Evolutionary conservation across 176 grass and related monocot species (phyloP).

Genomic region (Poa pratensis): DNA sequence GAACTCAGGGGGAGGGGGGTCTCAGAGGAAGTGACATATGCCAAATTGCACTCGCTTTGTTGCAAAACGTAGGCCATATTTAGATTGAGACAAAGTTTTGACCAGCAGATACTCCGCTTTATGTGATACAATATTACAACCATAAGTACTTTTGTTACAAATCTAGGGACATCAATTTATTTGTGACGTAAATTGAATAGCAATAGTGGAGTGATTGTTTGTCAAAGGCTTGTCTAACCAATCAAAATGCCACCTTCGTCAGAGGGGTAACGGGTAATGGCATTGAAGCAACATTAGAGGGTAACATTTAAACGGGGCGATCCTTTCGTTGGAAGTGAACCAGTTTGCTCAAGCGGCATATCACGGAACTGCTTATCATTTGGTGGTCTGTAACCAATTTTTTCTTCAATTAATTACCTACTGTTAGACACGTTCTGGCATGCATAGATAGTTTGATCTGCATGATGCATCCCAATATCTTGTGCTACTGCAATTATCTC

Average conservation of each 20-base stretch:
- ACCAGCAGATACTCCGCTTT: background rate
- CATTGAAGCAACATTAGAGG: background rate
- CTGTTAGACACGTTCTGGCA: background rate
- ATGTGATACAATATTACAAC: background rate
- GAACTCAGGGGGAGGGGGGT: background rate
- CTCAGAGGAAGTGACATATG: background rate
- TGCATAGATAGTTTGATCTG: constrained; percentile 17
- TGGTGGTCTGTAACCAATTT: background rate
- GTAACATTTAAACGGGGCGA: background rate
- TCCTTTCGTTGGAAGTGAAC: background rate
- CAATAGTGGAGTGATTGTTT: background rate
- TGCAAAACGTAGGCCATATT: background rate
- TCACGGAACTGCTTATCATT: background rate
- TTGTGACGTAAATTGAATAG: background rate
- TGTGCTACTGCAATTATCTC: constrained; percentile 20
- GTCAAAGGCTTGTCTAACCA: background rate
- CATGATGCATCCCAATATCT: constrained; percentile 13
- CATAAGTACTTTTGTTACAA: background rate
- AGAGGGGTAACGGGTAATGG: background rate
- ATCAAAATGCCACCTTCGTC: constrained; percentile 5
- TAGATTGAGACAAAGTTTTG: background rate
- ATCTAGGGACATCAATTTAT: background rate
- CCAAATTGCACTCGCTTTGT: background rate
- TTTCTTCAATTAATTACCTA: constrained; percentile 27
- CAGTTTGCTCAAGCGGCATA: background rate